A percentile compares a stretch with the other conserved stretches of the same genome.
Conservation (phyloP, 2,329 filamentous ascomycete species). For the Acephala macrosclerotiorum region DNA sequence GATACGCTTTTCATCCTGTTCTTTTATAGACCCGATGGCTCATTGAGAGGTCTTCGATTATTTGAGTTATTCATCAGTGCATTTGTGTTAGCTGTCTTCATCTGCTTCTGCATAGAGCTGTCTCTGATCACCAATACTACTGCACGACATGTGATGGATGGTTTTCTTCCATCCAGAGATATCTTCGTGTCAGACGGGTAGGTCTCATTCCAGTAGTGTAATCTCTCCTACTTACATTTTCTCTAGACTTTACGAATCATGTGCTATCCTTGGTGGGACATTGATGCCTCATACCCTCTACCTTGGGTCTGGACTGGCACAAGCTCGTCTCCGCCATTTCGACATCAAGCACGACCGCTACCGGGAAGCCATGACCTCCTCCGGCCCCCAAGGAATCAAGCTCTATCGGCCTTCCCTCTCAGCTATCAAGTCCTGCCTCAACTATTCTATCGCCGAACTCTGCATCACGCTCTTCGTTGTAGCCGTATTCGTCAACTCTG, state of each 20-base stretch:
- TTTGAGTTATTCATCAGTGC: conserved; percentile 69
- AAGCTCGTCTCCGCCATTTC: conserved; percentile 69
- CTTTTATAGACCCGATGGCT: conserved; percentile 66
- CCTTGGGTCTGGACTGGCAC: conserved; percentile 73
- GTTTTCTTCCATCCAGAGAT: conserved; percentile 66
- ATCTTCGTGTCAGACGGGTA: conserved; percentile 62
- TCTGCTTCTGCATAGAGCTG: conserved; percentile 74
- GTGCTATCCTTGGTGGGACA: conserved; percentile 78
- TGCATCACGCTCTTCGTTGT: conserved; percentile 78
- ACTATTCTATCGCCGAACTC: conserved; percentile 75
- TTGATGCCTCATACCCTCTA: conserved; percentile 75
- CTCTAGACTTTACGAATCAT: conserved; percentile 66
- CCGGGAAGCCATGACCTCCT: conserved; percentile 37
- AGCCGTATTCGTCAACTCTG: conserved; percentile 82
- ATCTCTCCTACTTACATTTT: conserved; percentile 17
- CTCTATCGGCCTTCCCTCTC: conserved; percentile 74
- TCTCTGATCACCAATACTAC: conserved; percentile 62
- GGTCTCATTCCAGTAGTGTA: conserved; percentile 24
- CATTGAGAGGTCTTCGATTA: conserved; percentile 61
- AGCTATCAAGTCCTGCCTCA: conserved; percentile 75
- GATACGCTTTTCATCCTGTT: conserved; percentile 72
- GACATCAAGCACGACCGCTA: conserved; percentile 63
- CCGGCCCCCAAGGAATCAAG: conserved; percentile 47
- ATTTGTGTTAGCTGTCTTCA: conserved; percentile 68
- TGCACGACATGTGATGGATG: conserved; percentile 64